Percentiles rank a stretch among this genome's conserved stretches.
Conservation (phyloP, 495 filamentous ascomycete genomes). For the Podospora bellae-mahoneyi region DNA sequence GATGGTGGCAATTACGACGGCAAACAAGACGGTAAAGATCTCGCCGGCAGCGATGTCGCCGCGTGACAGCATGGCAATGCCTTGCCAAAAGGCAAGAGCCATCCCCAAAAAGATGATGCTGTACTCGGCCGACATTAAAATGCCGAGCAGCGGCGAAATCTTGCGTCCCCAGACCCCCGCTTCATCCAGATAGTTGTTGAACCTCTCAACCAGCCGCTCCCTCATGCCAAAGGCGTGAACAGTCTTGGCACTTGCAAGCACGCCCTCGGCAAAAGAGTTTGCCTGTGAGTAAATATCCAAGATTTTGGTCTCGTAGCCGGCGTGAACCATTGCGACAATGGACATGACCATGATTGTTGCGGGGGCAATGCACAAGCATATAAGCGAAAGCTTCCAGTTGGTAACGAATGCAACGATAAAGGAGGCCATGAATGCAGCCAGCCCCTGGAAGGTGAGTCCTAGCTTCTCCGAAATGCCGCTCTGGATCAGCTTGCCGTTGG, state of each 20-base stretch:
- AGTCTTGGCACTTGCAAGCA: constrained; percentile 83
- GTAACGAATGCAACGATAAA: constrained; percentile 84
- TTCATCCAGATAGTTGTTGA: constrained; percentile 63
- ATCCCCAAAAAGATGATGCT: constrained; percentile 79
- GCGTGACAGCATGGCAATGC: constrained; percentile 67
- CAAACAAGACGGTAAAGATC: constrained; percentile 75
- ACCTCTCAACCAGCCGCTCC: constrained; percentile 73
- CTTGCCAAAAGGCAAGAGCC: constrained; percentile 89
- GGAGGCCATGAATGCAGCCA: constrained; percentile 76
- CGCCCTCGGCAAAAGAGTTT: constrained; percentile 85
- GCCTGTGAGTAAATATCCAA: constrained; percentile 70
- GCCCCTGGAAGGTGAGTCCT: constrained; percentile 65
- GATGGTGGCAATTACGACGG: constrained; percentile 83
- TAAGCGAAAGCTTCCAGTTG: constrained; percentile 76
- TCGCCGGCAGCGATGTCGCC: constrained; percentile 51
- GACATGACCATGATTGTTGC: constrained; percentile 70
- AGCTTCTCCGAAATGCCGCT: constrained; percentile 84
- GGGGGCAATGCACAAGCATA: constrained; percentile 71
- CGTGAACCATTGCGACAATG: constrained; percentile 60
- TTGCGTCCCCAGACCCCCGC: constrained; percentile 75
- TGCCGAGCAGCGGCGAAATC: constrained; percentile 59
- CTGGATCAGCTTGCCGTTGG: constrained; percentile 80
- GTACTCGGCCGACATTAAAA: constrained; percentile 79
- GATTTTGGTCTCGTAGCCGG: constrained; percentile 70
- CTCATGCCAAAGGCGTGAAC: constrained; percentile 86